These are phyloP conservation scores for Cytospora piceicola DNA, from an alignment of 2,329 filamentous ascomycete species.

Conservation along the genomic window DNA sequence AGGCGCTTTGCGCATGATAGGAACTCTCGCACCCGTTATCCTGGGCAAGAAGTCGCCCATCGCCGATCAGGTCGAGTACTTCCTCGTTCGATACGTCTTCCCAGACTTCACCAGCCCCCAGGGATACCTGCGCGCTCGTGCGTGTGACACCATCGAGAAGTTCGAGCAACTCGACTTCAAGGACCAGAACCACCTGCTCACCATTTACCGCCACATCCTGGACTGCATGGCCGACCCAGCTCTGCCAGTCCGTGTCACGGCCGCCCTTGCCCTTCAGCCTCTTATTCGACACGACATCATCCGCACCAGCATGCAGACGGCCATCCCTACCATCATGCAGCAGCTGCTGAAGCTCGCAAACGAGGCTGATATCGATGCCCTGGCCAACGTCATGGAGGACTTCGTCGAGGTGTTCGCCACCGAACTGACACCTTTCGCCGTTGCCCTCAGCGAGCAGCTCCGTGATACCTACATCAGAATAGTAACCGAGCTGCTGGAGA, in stretches of 20 bases:
- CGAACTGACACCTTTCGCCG: slow-evolving; percentile 94
- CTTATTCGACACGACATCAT: slow-evolving; percentile 96
- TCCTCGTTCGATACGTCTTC: slow-evolving; percentile 97
- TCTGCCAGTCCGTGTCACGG: slow-evolving; percentile 91
- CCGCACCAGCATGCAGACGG: slow-evolving; percentile 92
- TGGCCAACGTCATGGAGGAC: slow-evolving; percentile 99
- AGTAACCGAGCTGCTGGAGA: slow-evolving; percentile 86
- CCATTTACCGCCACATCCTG: slow-evolving; percentile 95
- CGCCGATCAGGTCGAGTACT: slow-evolving; percentile 96
- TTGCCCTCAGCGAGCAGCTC: slow-evolving; percentile 92
- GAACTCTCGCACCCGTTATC: slow-evolving; percentile 89
- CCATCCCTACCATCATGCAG: slow-evolving; percentile 99
- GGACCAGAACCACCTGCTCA: slow-evolving; percentile 91
- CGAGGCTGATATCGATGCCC: slow-evolving; percentile 94
- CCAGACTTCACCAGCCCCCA: slow-evolving; percentile 93
- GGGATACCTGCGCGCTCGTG: slow-evolving; percentile 89
- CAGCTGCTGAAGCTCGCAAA: slow-evolving; percentile 96
- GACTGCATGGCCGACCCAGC: slow-evolving; percentile 96
- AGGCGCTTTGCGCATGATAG: slow-evolving; percentile 95
- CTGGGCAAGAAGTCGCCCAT: slow-evolving; percentile 98
- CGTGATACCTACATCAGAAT: slow-evolving; percentile 96
- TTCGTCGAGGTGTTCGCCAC: slow-evolving; percentile 99
- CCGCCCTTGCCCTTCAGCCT: slow-evolving; percentile 90
- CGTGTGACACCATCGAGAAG: slow-evolving; percentile 97
- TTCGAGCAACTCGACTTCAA: slow-evolving; percentile 98